A percentile compares a stretch with the other conserved stretches of the same genome.
These are phyloP conservation scores for Endotrypanum monterogeii DNA, from an alignment of 208 protist genomes.

Conservation along the genomic window DNA sequence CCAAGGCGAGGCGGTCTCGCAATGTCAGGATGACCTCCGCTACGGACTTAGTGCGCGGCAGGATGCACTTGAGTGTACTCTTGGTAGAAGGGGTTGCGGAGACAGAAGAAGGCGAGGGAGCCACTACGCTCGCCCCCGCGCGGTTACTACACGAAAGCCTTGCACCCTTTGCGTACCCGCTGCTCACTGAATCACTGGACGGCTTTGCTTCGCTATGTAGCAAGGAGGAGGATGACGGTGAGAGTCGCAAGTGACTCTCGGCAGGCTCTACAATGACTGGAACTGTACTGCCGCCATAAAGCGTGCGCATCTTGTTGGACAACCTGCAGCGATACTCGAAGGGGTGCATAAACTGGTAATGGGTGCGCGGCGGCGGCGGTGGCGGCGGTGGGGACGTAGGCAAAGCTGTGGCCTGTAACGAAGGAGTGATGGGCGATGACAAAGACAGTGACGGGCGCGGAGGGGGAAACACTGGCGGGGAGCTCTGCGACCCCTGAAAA, in stretches of 20 bases:
- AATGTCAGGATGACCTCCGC: conserved; percentile 91
- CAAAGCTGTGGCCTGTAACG: not conserved
- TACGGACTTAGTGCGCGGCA: conserved; percentile 71
- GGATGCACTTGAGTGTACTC: conserved; percentile 50
- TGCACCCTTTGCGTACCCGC: not conserved
- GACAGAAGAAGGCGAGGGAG: not conserved
- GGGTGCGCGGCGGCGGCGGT: conserved; percentile 23
- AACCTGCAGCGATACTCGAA: conserved; percentile 53
- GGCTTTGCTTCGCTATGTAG: not conserved
- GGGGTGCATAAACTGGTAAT: conserved; percentile 48
- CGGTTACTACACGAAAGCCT: not conserved
- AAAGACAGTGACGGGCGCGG: not conserved
- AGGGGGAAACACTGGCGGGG: not conserved
- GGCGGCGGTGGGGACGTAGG: not conserved
- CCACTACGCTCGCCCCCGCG: not conserved
- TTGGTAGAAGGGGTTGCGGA: conserved; percentile 20
- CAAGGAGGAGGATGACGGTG: not conserved
- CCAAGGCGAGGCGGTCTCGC: conserved; percentile 86
- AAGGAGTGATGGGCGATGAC: conserved; percentile 3
- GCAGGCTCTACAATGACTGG: conserved; percentile 92
- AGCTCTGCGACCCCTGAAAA: not conserved
- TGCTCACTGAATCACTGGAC: not conserved
- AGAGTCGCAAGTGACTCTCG: conserved; percentile 19
- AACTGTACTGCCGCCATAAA: conserved; percentile 70
- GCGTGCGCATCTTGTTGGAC: conserved; percentile 26